Conservation (phyloP, 2,329 filamentous ascomycete species). For the Elsinoe perseae region DNA sequence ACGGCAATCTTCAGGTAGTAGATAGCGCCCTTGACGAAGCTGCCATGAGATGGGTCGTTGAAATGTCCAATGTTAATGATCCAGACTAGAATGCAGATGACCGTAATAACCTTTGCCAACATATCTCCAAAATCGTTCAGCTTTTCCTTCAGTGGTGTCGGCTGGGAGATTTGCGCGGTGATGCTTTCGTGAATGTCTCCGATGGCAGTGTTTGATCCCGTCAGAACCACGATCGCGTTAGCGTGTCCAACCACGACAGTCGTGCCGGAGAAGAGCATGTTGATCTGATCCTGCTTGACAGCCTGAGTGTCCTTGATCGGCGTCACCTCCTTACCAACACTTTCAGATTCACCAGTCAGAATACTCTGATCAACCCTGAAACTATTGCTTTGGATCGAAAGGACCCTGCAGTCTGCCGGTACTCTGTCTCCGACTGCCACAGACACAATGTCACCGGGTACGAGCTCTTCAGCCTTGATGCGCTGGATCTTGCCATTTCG, state of each 20-base stretch:
- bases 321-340: constrained; percentile 73
- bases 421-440: constrained; percentile 87
- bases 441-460: constrained; percentile 86
- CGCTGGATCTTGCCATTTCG: constrained; percentile 73
- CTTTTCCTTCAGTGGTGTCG: constrained; percentile 96
- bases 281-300: constrained; percentile 94
- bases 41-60: constrained; percentile 82
- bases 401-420: constrained; percentile 84
- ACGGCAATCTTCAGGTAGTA: constrained; percentile 99
- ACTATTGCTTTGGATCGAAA: constrained; percentile 92
- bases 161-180: constrained; percentile 92
- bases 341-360: constrained; percentile 94
- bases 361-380: constrained; percentile 96
- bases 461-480: constrained; percentile 92
- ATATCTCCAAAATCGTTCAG: constrained; percentile 95
- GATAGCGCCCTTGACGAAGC: constrained; percentile 90
- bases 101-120: constrained; percentile 94
- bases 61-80: constrained; percentile 98
- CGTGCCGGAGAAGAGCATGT: constrained; percentile 97
- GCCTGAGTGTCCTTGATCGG: constrained; percentile 69
- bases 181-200: constrained; percentile 99
- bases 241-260: constrained; percentile 93
- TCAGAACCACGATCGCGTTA: constrained; percentile 81
- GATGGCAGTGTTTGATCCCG: constrained; percentile 84
- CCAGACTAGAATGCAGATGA: constrained; percentile 95